Percentiles rank a stretch among this genome's conserved stretches.
Evolutionary conservation across 768 basidiomycete genomes (phyloP).

Genomic region (Suillus sp.): DNA sequence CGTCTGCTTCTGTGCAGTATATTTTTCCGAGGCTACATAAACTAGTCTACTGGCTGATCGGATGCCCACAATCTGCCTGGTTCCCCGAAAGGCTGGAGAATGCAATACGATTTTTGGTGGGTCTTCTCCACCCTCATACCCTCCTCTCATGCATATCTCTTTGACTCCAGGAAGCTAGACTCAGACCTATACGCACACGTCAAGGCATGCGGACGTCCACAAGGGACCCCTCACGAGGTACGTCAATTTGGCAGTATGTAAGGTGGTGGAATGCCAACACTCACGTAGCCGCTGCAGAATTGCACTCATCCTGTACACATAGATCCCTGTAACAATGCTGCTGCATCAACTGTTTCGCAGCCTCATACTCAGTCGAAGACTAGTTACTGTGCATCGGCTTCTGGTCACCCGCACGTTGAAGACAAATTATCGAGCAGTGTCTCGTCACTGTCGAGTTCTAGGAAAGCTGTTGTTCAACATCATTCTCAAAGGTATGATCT

Average conservation of each 20-base stretch:
- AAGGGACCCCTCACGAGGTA: neutral
- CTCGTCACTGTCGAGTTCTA: neutral
- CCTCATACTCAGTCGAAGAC: neutral
- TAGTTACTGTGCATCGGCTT: neutral
- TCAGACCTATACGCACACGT: conserved; percentile 2
- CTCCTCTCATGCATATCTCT: neutral
- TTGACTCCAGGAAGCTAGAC: neutral
- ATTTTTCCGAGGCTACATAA: neutral
- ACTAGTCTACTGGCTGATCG: neutral
- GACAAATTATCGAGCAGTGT: neutral
- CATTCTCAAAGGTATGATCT: neutral
- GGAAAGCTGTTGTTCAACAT: neutral
- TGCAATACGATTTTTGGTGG: conserved; percentile 2
- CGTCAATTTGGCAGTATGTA: neutral
- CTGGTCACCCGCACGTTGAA: neutral
- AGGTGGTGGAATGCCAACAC: neutral
- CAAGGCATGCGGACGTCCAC: neutral
- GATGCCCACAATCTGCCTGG: neutral
- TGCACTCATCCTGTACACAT: neutral
- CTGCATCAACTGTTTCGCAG: neutral
- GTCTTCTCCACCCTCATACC: neutral
- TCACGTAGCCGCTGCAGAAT: neutral
- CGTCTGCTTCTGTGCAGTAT: neutral
- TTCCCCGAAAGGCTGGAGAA: neutral
- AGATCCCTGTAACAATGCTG: neutral